Conservation (phyloP, 106 monocot species). For the Amphibolis antarctica region DNA sequence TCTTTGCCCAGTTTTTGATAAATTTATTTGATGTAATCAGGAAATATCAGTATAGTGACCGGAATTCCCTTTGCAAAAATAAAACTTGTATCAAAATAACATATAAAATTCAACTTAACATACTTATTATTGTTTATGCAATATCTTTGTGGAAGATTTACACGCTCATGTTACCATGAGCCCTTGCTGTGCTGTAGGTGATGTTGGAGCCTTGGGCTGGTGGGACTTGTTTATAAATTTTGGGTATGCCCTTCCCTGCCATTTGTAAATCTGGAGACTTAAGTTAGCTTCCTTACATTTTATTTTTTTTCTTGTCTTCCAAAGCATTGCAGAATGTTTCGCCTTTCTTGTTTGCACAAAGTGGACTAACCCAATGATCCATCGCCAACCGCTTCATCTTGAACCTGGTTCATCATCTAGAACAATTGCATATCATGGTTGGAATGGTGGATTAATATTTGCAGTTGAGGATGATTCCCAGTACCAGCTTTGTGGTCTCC, state of each 20-base stretch:
- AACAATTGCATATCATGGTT: constrained; percentile 55
- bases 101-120: too few relatives aligned
- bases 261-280: neutral
- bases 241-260: constrained; percentile 42
- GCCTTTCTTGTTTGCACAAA: constrained; percentile 96
- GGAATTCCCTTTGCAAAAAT: too few relatives aligned
- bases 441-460: constrained; percentile 60
- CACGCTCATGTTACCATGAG: neutral
- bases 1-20: too few relatives aligned
- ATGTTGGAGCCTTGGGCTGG: constrained; percentile 88
- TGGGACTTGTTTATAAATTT: constrained; percentile 98
- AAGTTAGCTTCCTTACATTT: neutral
- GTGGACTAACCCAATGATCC: constrained; percentile 96
- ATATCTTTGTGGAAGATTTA: neutral
- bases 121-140: too few relatives aligned
- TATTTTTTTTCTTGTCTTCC: neutral
- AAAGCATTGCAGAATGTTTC: constrained; percentile 88
- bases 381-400: constrained; percentile 34
- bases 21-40: too few relatives aligned
- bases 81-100: too few relatives aligned
- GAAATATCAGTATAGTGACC: too few relatives aligned
- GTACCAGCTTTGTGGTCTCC: constrained; percentile 57
- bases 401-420: constrained; percentile 85
- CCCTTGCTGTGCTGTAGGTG: constrained; percentile 38
- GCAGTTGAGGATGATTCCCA: constrained; percentile 63